Evolutionary conservation across 768 basidiomycete genomes (phyloP).

Genomic region (Serpula lacrymans): DNA sequence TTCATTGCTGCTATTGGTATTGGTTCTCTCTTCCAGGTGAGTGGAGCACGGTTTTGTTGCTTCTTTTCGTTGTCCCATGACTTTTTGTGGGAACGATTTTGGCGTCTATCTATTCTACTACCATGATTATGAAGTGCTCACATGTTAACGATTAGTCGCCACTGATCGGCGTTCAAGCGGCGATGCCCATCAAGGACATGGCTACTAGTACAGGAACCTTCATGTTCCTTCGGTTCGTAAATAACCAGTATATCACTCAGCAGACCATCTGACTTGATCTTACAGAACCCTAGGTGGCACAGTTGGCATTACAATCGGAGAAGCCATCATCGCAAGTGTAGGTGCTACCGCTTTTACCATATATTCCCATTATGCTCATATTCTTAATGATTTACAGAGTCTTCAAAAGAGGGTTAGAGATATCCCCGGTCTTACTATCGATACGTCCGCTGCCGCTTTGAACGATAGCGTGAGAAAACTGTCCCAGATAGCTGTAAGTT

Average conservation of each 20-base stretch:
- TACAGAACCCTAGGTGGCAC: conserved; percentile 68
- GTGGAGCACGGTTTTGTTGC: too few species aligned
- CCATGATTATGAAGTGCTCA: not conserved
- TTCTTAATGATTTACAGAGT: conserved; percentile 1
- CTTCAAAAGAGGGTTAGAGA: conserved; percentile 13
- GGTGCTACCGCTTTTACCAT: too few species aligned
- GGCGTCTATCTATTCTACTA: too few species aligned
- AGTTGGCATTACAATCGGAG: conserved; percentile 69
- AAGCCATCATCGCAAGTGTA: conserved; percentile 66
- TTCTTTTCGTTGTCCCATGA: too few species aligned
- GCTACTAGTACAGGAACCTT: conserved; percentile 38
- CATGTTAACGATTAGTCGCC: conserved; percentile 16
- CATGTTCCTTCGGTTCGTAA: conserved; percentile 26
- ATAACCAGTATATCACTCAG: not conserved
- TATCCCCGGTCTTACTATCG: conserved; percentile 23
- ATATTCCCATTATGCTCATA: conserved; percentile 12
- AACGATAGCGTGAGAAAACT: conserved; percentile 47
- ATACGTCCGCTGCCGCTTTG: conserved; percentile 42
- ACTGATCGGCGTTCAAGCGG: conserved; percentile 36
- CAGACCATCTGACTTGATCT: not conserved
- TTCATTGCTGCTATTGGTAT: conserved; percentile 30
- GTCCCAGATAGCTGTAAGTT: conserved; percentile 25
- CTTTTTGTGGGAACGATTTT: too few species aligned
- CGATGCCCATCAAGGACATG: conserved; percentile 46
- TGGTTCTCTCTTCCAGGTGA: conserved; percentile 33